Conservation (phyloP, 306 rosid genomes). For the Cyclanthera cordifolia region DNA sequence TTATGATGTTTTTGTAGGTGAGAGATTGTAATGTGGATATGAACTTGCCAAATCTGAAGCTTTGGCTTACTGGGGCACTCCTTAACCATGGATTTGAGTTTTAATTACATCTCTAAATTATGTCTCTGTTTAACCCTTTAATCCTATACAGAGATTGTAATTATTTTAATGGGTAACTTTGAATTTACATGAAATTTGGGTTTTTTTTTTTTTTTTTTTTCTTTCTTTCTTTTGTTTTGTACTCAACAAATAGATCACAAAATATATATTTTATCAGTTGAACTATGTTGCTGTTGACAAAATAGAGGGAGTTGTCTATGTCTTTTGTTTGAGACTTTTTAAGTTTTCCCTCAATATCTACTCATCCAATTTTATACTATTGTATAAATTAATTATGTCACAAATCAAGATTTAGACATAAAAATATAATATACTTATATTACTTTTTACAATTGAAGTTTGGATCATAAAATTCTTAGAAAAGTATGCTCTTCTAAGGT, state of each 20-base stretch:
- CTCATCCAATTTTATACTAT: not conserved
- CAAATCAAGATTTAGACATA: not conserved
- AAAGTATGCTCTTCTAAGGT: too few species aligned
- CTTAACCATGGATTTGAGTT: constrained; percentile 72
- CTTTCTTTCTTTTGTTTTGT: too few species aligned
- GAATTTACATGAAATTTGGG: too few species aligned
- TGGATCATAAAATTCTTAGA: too few species aligned
- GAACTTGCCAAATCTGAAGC: constrained; percentile 68
- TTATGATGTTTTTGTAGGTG: constrained; percentile 34
- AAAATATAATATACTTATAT: too few species aligned
- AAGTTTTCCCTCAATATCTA: not conserved
- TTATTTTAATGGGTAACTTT: not conserved
- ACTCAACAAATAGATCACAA: too few species aligned
- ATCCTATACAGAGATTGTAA: not conserved
- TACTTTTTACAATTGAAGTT: too few species aligned
- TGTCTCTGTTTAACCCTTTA: not conserved
- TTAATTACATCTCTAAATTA: constrained; percentile 22
- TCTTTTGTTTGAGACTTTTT: too few species aligned
- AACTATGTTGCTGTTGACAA: too few species aligned
- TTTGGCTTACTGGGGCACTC: constrained; percentile 84
- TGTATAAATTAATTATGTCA: not conserved
- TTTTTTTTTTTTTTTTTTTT: too few species aligned
- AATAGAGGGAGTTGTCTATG: too few species aligned
- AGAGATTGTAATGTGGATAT: constrained; percentile 41
- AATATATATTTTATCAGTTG: too few species aligned